These are phyloP conservation scores for Anisodus acutangulus DNA, from an alignment of 257 asterid species.

Conservation along the genomic window DNA sequence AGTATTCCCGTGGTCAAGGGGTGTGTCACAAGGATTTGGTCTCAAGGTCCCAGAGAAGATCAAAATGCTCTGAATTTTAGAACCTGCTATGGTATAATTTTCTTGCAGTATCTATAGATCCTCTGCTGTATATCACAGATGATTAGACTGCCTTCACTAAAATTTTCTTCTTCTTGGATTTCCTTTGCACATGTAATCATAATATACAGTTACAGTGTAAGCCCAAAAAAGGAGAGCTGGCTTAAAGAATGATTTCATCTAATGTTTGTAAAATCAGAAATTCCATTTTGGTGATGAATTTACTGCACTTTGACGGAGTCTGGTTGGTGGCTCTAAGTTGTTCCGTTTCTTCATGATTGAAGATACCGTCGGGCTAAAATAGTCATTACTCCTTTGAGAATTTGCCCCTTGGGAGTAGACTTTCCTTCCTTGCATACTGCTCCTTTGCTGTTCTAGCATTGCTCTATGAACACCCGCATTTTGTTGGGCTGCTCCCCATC, in stretches of 20 bases:
- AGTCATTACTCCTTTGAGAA: constrained; percentile 87
- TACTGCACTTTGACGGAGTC: constrained; percentile 60
- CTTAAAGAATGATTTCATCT: constrained; percentile 8
- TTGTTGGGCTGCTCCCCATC: constrained; percentile 74
- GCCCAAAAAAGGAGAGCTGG: background rate
- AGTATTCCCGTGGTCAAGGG: too few relatives aligned
- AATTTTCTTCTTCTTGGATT: background rate
- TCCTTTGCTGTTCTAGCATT: constrained; percentile 66
- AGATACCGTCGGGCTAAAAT: constrained; percentile 85
- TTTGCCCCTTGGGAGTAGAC: constrained; percentile 84
- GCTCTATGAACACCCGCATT: constrained; percentile 60
- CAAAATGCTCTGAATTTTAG: background rate
- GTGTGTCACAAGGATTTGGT: too few relatives aligned
- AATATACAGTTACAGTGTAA: background rate
- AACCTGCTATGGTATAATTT: background rate
- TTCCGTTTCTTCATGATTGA: constrained; percentile 89
- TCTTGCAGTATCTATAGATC: background rate
- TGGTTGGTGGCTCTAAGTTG: constrained; percentile 50
- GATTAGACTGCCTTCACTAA: background rate
- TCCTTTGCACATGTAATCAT: constrained; percentile 19
- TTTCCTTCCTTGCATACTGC: constrained; percentile 66
- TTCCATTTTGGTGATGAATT: constrained; percentile 89
- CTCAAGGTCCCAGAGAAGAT: too few relatives aligned
- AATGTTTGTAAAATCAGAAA: constrained; percentile 43
- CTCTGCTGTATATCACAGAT: background rate